Conservation (phyloP, 2,329 filamentous ascomycete species). For the Calonectria pauciramosa region DNA sequence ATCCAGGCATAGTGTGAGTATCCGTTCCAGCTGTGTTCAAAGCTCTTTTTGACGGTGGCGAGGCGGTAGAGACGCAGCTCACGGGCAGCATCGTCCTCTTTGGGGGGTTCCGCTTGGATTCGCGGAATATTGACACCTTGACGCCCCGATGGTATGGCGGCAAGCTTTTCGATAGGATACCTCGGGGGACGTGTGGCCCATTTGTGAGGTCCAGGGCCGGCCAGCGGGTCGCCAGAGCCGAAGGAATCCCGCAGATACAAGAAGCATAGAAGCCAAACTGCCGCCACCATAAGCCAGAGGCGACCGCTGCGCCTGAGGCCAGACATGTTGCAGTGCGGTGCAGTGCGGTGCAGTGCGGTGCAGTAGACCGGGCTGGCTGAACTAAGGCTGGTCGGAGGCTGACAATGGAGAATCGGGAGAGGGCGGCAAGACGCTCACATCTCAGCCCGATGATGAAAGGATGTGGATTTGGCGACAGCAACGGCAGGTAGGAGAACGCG, state of each 20-base stretch:
- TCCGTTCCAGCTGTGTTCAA: slow-evolving; percentile 69
- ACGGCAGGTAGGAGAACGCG: slow-evolving; percentile 4
- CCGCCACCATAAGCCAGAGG: slow-evolving; percentile 42
- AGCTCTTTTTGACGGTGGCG: slow-evolving; percentile 63
- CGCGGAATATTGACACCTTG: slow-evolving; percentile 40
- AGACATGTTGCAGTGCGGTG: slow-evolving; percentile 16
- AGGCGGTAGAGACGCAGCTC: slow-evolving; percentile 54
- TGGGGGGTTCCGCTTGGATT: slow-evolving; percentile 51
- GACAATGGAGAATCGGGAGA: slow-evolving; percentile 13
- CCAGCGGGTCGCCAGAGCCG: slow-evolving; percentile 37
- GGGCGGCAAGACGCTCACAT: slow-evolving; percentile 24
- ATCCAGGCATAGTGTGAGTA: slow-evolving; percentile 75
- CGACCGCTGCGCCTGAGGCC: slow-evolving; percentile 39
- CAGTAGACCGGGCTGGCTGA: slow-evolving; percentile 9
- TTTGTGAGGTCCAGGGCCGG: slow-evolving; percentile 39
- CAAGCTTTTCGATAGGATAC: slow-evolving; percentile 42
- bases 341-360: background rate
- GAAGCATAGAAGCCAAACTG: slow-evolving; percentile 42
- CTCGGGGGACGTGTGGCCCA: slow-evolving; percentile 40
- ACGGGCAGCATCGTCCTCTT: slow-evolving; percentile 42
- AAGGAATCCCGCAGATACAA: slow-evolving; percentile 43
- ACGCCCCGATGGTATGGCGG: slow-evolving; percentile 52
- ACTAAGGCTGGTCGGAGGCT: slow-evolving; percentile 14
- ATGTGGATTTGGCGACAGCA: slow-evolving; percentile 16
- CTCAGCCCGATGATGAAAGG: slow-evolving; percentile 19